These are phyloP conservation scores for Ceratopteris richardii DNA, from an alignment of 75 land plant species.

Conservation along the genomic window DNA sequence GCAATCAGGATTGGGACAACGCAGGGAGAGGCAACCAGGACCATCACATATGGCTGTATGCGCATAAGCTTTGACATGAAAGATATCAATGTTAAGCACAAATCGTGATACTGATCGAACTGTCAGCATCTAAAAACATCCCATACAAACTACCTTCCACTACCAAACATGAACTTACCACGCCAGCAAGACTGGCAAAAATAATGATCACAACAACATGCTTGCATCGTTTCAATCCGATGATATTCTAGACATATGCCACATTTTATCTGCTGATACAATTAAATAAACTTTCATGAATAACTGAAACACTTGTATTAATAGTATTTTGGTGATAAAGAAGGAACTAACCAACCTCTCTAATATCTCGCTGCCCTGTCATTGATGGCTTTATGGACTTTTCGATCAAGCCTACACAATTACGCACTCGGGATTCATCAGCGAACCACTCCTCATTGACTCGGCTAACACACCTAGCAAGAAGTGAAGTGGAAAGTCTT, in stretches of 20 bases:
- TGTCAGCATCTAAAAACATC: slow-evolving; percentile 2
- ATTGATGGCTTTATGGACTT: too few species aligned
- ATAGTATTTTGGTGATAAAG: too few species aligned
- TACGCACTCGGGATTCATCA: too few species aligned
- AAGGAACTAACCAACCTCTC: too few species aligned
- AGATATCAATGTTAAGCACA: slow-evolving; percentile 19
- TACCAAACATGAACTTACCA: slow-evolving; percentile 35
- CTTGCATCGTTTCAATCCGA: slow-evolving; percentile 22
- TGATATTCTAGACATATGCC: slow-evolving; percentile 56
- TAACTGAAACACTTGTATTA: neutral
- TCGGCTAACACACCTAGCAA: too few species aligned
- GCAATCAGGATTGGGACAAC: slow-evolving; percentile 67
- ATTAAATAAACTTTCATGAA: neutral
- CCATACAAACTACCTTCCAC: too few species aligned
- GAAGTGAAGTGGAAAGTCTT: too few species aligned
- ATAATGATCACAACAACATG: slow-evolving; percentile 41
- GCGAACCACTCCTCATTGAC: too few species aligned
- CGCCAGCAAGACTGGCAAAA: slow-evolving; percentile 51
- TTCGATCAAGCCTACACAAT: too few species aligned
- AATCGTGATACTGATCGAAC: neutral
- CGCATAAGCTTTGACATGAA: slow-evolving; percentile 45
- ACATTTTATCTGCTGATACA: slow-evolving; percentile 35
- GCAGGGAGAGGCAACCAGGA: slow-evolving; percentile 57
- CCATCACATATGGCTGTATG: slow-evolving; percentile 57
- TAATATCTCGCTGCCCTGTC: too few species aligned